Percentiles rank a stretch among this genome's conserved stretches.
These are phyloP conservation scores for Apiospora hydei DNA, from an alignment of 2,329 filamentous ascomycete species.

Conservation along the genomic window DNA sequence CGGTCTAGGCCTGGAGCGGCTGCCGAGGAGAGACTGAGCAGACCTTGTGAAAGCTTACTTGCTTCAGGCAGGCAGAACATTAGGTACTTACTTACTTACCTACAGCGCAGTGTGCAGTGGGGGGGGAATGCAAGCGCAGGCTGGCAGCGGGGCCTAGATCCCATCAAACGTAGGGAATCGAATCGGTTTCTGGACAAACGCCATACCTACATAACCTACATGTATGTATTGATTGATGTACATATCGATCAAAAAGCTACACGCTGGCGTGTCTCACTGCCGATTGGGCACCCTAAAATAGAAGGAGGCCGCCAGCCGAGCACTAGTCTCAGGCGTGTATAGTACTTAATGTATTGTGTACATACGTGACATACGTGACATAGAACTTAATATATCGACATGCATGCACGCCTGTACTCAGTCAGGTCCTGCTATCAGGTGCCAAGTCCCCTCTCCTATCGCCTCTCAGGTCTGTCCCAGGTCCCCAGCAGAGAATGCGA, in stretches of 20 bases:
- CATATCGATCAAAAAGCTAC: neutral
- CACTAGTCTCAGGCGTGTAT: neutral
- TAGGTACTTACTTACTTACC: no score
- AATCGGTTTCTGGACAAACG: neutral
- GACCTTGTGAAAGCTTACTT: no score
- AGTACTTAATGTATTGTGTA: neutral
- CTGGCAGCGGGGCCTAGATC: neutral
- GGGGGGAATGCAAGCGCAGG: neutral
- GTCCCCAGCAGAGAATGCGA: no score
- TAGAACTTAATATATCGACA: neutral
- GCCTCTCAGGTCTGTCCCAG: no score
- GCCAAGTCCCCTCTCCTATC: no score
- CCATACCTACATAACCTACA: neutral
- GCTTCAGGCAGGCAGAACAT: no score
- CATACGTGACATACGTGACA: neutral
- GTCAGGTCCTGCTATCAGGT: no score
- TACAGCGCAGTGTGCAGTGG: neutral
- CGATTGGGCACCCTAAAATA: conserved; percentile 1
- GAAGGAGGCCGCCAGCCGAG: neutral
- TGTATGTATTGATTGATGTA: no score
- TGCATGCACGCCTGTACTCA: neutral
- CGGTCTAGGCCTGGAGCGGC: neutral
- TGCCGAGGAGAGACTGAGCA: no score
- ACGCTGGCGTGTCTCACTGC: conserved; percentile 2
- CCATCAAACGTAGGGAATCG: neutral